Evolutionary conservation across 352 stramenopile genomes (phyloP).

Genomic region (Phytophthora aleatoria): DNA sequence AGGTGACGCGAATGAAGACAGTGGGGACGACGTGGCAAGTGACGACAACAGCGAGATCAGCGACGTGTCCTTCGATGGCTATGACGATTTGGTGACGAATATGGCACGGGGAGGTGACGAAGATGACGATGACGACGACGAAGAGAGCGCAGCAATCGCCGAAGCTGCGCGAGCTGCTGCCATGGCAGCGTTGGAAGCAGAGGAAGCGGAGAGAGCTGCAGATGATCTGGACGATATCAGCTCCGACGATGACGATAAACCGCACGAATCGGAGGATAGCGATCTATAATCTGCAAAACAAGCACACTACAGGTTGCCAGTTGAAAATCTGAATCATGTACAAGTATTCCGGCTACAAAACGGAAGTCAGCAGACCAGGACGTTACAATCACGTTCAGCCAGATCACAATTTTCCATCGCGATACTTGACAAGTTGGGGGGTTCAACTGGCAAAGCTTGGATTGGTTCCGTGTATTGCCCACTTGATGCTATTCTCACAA

Average conservation of each 20-base stretch:
- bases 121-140: conserved; percentile 36
- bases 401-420: too few relatives aligned
- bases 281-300: conserved; percentile 42
- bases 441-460: conserved; percentile 13
- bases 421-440: not conserved
- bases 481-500: conserved; percentile 34
- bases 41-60: conserved; percentile 79
- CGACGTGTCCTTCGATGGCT: conserved; percentile 72
- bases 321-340: conserved; percentile 1
- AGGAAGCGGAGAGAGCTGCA: conserved; percentile 25
- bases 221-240: conserved; percentile 55
- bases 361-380: too few relatives aligned
- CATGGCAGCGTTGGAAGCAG: conserved; percentile 41
- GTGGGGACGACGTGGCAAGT: conserved; percentile 19
- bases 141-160: conserved; percentile 15
- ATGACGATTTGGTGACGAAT: conserved; percentile 58
- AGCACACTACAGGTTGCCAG: not conserved
- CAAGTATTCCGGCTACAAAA: too few relatives aligned
- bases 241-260: conserved; percentile 36
- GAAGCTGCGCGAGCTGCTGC: conserved; percentile 28
- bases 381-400: too few relatives aligned
- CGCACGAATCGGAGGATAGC: conserved; percentile 61
- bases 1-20: conserved; percentile 28
- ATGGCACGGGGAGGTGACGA: conserved; percentile 22
- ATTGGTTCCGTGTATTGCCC: conserved; percentile 12